These are phyloP conservation scores for Fusarium oligoseptatum DNA, from an alignment of 2,329 filamentous ascomycete species.

Conservation along the genomic window DNA sequence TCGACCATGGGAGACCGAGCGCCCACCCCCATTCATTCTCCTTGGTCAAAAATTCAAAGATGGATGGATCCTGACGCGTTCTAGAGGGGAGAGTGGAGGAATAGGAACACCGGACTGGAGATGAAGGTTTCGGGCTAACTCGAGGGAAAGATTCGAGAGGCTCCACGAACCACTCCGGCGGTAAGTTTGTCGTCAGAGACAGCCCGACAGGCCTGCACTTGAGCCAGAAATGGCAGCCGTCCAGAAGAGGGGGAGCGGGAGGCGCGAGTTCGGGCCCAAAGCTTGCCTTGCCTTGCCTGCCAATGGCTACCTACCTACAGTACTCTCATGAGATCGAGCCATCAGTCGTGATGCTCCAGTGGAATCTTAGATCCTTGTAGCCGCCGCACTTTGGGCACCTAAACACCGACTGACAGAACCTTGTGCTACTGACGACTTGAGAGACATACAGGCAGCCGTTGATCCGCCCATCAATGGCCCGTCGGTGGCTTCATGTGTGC, in stretches of 20 bases:
- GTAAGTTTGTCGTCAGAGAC: slow-evolving; percentile 41
- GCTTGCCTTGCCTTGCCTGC: background rate
- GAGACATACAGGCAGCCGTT: slow-evolving; percentile 22
- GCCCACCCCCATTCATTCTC: slow-evolving; percentile 18
- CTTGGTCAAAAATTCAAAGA: slow-evolving; percentile 19
- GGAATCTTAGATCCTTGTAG: slow-evolving; percentile 5
- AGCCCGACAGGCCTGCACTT: background rate
- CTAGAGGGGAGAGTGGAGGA: background rate
- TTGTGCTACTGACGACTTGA: background rate
- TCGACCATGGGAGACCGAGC: slow-evolving; percentile 23
- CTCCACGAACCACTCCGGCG: slow-evolving; percentile 42
- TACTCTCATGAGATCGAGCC: slow-evolving; percentile 11
- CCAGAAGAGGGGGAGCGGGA: slow-evolving; percentile 20
- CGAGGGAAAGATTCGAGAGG: slow-evolving; percentile 23
- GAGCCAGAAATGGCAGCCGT: background rate
- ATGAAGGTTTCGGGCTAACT: slow-evolving; percentile 34
- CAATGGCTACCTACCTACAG: background rate
- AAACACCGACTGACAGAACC: slow-evolving; percentile 19
- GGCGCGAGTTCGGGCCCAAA: slow-evolving; percentile 4
- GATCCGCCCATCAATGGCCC: slow-evolving; percentile 12
- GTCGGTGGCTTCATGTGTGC: background rate
- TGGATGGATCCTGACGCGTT: slow-evolving; percentile 7
- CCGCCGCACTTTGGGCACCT: slow-evolving; percentile 3
- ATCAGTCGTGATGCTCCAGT: slow-evolving; percentile 8
- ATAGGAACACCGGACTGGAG: slow-evolving; percentile 18